Evolutionary conservation across 139 green algal species (phyloP).

Genomic region (Picochlorum costavermella): DNA sequence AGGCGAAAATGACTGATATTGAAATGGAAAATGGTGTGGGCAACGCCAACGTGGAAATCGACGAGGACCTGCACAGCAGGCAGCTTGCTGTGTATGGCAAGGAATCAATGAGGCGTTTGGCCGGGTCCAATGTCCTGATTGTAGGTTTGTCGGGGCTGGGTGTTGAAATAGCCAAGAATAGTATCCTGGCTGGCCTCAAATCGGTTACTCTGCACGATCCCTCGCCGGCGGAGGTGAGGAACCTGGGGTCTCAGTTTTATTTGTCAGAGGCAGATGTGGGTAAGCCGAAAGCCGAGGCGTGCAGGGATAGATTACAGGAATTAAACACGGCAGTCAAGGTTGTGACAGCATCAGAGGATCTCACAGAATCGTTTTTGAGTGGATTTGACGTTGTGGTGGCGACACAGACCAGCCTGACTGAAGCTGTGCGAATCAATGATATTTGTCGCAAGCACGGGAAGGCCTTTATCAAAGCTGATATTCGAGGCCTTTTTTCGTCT

Average conservation of each 20-base stretch:
- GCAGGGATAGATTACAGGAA: constrained; percentile 81
- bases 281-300: constrained; percentile 80
- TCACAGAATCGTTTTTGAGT: constrained; percentile 58
- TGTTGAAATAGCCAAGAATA: constrained; percentile 95
- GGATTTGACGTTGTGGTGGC: constrained; percentile 85
- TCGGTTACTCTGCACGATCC: constrained; percentile 81
- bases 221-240: constrained; percentile 31
- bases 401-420: constrained; percentile 48
- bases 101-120: constrained; percentile 87
- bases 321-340: constrained; percentile 88
- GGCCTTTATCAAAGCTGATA: constrained; percentile 78
- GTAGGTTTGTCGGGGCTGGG: constrained; percentile 78
- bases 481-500: constrained; percentile 82
- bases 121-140: constrained; percentile 73
- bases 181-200: constrained; percentile 93
- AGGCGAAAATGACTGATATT: constrained; percentile 17
- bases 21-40: constrained; percentile 20
- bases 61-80: constrained; percentile 94
- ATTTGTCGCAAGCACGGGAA: constrained; percentile 68
- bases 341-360: constrained; percentile 29
- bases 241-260: constrained; percentile 94
- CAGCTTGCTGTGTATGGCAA: constrained; percentile 96
- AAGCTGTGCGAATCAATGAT: constrained; percentile 65
- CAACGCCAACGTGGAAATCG: constrained; percentile 47
- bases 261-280: constrained; percentile 80